Conservation (phyloP, 139 green algal species). For the Volvox reticuliferus region DNA sequence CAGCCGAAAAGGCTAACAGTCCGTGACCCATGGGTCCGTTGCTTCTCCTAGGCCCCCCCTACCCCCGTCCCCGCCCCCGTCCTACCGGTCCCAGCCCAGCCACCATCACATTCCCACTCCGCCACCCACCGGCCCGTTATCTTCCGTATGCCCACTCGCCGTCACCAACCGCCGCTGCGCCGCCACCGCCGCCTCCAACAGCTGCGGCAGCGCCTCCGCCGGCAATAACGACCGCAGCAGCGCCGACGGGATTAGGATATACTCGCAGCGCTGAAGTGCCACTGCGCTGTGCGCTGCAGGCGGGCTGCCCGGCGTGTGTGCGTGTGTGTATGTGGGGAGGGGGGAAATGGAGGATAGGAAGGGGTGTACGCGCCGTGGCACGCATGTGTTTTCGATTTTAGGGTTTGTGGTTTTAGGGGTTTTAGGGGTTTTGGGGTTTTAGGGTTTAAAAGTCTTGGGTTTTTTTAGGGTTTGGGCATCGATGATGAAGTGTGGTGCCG, state of each 20-base stretch:
- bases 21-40: not conserved
- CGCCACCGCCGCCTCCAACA: constrained; percentile 33
- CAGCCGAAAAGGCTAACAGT: too few species aligned
- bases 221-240: constrained; percentile 46
- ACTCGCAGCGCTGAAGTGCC: constrained; percentile 34
- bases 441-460: too few species aligned
- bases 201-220: not conserved
- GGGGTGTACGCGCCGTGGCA: too few species aligned
- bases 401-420: too few species aligned
- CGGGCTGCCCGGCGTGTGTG: not conserved
- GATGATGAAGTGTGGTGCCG: too few species aligned
- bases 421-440: too few species aligned
- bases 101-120: not conserved
- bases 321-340: too few species aligned
- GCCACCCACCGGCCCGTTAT: constrained; percentile 2
- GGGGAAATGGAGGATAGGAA: not conserved
- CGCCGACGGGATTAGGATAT: constrained; percentile 31
- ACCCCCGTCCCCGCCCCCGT: not conserved
- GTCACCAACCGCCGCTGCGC: constrained; percentile 33
- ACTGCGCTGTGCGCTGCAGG: constrained; percentile 17
- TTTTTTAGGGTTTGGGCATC: too few species aligned
- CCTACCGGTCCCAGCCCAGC: not conserved
- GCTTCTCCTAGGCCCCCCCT: not conserved
- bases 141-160: not conserved
- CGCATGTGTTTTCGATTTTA: too few species aligned